Base-by-base conservation (phyloP, 306 rosid species). In the Quercus dentata region DNA sequence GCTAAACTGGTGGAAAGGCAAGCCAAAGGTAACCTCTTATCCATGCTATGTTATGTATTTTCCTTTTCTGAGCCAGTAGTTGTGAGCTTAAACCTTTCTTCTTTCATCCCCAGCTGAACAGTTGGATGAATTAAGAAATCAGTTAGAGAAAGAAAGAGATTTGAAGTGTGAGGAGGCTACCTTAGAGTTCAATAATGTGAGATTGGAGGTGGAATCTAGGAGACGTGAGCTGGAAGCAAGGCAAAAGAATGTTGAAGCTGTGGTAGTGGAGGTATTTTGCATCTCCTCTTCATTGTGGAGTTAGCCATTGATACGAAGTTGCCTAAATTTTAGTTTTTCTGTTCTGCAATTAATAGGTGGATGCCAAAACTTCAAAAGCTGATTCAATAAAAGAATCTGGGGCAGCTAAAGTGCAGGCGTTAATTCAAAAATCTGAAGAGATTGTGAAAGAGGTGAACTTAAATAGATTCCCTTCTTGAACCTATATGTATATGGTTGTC, bases 1-100 rank as follows among this genome's bases (percentile, higher is more conserved):
- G 92, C 90, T 46, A 90, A 89, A 75, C 46, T 90, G 89, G 87
- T 83, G 71, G 97, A 94, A 80, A 78, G 82, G 72, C 89, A 87
- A 71, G 86, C 85, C 81, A 91, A 85, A 90, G 94, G 99, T 94
- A 74, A 8, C 49, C 71, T 78, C 76, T 65, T 79, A 82, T 74
- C 74, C 64, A 57, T 57, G 77, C 71, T 76, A 23, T 19, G 71
- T 76, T 19, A 55, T 46, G 25, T 12, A 71, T 6, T 85, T 20
- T 83, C 62, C 52, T 17, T 76, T 76, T 67, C 51, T 19, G 28
- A 41, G 56, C 69, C 44, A 58, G 58, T 54, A 59, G 56, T 80
- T 76, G 55, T 65, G 8, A 69, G 69, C 64, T 72, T 69, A 25
- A 52, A 59, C 44, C 13, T 76, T 56, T 74, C 67, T 52, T 30